A percentile compares a stretch with the other conserved stretches of the same genome.
phyloP scores from a whole-genome alignment of 2,329 filamentous ascomycete species.

The Pyrenochaeta sp. region DNA sequence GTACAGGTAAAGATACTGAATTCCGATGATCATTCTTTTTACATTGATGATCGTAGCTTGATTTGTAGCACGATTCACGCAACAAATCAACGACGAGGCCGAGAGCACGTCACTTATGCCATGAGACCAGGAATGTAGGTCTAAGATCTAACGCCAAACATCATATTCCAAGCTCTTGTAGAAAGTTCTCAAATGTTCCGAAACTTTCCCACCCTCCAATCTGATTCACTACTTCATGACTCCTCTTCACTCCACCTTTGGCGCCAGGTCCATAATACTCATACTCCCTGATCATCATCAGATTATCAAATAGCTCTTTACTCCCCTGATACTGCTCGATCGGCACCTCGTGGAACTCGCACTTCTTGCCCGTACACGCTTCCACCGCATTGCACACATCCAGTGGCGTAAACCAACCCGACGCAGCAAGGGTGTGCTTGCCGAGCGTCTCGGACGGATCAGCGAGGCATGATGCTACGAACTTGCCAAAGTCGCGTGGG shows the following conservation, averaged over 20 bases:
- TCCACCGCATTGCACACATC: constrained; percentile 15
- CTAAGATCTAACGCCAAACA: neutral
- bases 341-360: constrained; percentile 10
- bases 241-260: constrained; percentile 16
- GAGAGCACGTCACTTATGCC: too few species aligned
- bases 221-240: constrained; percentile 3
- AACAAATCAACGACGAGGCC: too few species aligned
- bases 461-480: constrained; percentile 19
- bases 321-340: constrained; percentile 14
- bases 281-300: constrained; percentile 23
- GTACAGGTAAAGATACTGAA: too few species aligned
- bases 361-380: constrained; percentile 7
- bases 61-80: too few species aligned
- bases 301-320: constrained; percentile 23
- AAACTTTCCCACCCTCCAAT: constrained; percentile 9
- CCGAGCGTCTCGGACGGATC: constrained; percentile 12
- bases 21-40: too few species aligned
- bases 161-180: constrained; percentile 12
- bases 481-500: constrained; percentile 26
- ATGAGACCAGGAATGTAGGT: too few species aligned
- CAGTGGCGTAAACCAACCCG: constrained; percentile 14
- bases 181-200: constrained; percentile 11
- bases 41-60: too few species aligned
- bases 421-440: constrained; percentile 13
- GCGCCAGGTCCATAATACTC: constrained; percentile 22